Evolutionary conservation across 192 early-diverging fungal genomes (phyloP).

Genomic region (Spinellus fusiger): DNA sequence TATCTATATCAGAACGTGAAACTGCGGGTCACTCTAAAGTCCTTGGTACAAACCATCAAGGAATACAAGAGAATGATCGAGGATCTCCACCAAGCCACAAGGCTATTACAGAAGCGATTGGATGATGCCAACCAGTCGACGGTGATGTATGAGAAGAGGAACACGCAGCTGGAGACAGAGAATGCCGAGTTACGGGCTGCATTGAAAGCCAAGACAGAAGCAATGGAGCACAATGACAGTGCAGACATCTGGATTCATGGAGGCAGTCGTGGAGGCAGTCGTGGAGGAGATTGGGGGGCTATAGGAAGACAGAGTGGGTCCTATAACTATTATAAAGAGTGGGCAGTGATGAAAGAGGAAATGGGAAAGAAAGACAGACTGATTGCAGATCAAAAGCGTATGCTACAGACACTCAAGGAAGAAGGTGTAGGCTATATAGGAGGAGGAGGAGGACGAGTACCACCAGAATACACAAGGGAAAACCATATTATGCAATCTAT

Average conservation of each 20-base stretch:
- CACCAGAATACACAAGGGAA: neutral
- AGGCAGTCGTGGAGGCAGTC: neutral
- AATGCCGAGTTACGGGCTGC: constrained; percentile 21
- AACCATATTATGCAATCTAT: constrained; percentile 11
- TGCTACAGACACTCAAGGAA: constrained; percentile 4
- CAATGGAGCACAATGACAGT: neutral
- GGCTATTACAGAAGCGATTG: constrained; percentile 35
- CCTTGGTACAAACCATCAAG: constrained; percentile 37
- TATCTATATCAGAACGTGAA: constrained; percentile 38
- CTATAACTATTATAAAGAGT: neutral
- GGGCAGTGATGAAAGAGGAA: neutral
- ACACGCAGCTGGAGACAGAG: constrained; percentile 14
- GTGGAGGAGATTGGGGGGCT: neutral
- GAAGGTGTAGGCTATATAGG: neutral
- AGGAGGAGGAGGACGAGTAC: neutral
- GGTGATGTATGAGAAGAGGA: constrained; percentile 18
- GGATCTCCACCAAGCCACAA: constrained; percentile 41
- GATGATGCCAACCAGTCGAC: constrained; percentile 18
- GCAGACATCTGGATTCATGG: neutral
- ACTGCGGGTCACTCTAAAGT: constrained; percentile 42
- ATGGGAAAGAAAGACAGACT: neutral
- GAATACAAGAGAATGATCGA: constrained; percentile 39
- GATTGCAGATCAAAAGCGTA: constrained; percentile 12
- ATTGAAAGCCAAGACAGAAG: constrained; percentile 3
- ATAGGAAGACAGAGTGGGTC: neutral